Conservation (phyloP, 345 rosid species). For the Gossypium turneri region DNA sequence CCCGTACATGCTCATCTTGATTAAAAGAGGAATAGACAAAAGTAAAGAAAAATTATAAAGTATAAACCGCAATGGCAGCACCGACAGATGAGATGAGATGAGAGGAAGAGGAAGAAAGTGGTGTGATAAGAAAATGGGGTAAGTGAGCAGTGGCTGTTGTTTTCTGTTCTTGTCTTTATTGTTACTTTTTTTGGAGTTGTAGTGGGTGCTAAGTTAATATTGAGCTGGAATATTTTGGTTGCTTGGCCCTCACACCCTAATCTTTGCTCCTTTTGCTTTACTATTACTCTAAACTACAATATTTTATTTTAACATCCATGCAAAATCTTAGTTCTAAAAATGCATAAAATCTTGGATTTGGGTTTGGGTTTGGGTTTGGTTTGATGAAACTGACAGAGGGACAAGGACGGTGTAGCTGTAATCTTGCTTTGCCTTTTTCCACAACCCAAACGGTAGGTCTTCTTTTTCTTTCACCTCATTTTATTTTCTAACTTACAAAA, state of each 20-base stretch:
- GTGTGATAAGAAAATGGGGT: neutral
- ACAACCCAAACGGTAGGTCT: too few species aligned
- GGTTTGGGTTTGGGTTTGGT: too few species aligned
- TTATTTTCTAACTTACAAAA: too few species aligned
- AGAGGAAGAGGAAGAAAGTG: neutral
- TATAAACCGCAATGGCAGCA: neutral
- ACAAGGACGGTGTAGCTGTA: too few species aligned
- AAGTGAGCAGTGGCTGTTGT: neutral
- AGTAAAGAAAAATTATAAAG: neutral
- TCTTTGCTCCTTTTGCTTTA: neutral
- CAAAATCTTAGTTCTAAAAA: too few species aligned
- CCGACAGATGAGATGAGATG: neutral
- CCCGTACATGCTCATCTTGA: constrained; percentile 68
- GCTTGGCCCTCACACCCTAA: neutral
- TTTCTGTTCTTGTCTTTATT: neutral
- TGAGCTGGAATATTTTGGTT: neutral
- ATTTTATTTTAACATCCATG: too few species aligned
- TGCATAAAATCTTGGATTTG: too few species aligned
- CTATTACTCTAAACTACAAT: neutral
- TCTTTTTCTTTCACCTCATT: too few species aligned
- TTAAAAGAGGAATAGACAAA: neutral
- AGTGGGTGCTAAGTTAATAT: neutral
- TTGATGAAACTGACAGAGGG: too few species aligned
- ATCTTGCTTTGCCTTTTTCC: too few species aligned
- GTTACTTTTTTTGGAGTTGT: neutral